Base-by-base conservation (phyloP, 2,329 filamentous ascomycete species). In the Ceratocystis eucalypticola region DNA sequence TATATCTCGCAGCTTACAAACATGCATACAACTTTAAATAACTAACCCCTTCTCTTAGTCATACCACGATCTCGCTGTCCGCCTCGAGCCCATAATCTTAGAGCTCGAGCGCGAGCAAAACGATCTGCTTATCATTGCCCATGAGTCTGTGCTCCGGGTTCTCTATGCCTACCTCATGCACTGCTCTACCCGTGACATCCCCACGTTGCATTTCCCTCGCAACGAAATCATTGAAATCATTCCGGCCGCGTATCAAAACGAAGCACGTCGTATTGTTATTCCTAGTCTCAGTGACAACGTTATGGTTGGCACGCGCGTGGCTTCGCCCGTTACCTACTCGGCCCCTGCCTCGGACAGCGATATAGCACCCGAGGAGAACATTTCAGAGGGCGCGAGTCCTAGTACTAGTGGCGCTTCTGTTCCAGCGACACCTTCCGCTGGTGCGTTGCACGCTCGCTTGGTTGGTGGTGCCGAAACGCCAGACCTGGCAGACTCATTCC, bases 181-280 rank as follows among this genome's bases (percentile, higher is more conserved):
- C 71, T 97, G 94, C 77, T 94, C 93, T 74, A 92, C 95, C 7
- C 88, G 88, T 75, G 91, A 96, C 73, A 99, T 99, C 69, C 94
- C 94, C 3, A 88, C 87, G 71, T 84, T 99, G 69, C 89, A 91
- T 70, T 99, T 99, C 72, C 94, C 94, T 3, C 88, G 94, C 55
- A 88, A 99, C 73, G 91, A 99, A 74, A 97, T 99, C 73, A 96
- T 99, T 71, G 94, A 99, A 80, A 96, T 99, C 74, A 95, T 97
- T 68, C 95, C 94, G 2, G 92, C 93, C 20, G 93, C 91, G 41
- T 99, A 99, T 77, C 94, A 96, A 78, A 99, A 99, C 73, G 88
- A 94, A 75, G 90, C 93, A 22, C 94, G 90, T 75, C 86, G 91
- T 67, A 91, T 99, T 71, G 86, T 88, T 71, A 96, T 99, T 69